These are phyloP conservation scores for Mollisiaceae sp. DNA, from an alignment of 2,329 filamentous ascomycete genomes.

Conservation along the genomic window DNA sequence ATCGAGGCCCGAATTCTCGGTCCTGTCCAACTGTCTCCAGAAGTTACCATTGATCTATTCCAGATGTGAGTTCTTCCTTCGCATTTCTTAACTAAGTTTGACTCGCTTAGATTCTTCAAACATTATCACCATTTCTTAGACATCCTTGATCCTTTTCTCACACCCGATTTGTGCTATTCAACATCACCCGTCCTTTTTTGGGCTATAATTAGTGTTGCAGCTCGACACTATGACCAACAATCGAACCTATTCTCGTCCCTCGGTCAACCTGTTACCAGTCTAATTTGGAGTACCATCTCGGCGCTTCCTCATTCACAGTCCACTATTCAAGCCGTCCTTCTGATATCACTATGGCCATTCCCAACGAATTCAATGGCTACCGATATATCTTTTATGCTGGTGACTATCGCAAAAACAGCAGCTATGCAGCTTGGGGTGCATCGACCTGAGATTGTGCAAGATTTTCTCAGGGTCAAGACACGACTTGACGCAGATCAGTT, in stretches of 20 bases:
- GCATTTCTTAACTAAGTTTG: neutral
- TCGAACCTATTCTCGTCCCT: neutral
- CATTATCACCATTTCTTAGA: constrained; percentile 2
- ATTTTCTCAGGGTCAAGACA: constrained; percentile 15
- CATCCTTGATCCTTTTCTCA: neutral
- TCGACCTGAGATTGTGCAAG: constrained; percentile 17
- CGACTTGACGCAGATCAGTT: constrained; percentile 10
- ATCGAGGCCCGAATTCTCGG: neutral
- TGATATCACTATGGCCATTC: constrained; percentile 15
- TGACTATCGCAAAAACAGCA: constrained; percentile 16
- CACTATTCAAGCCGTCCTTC: constrained; percentile 14
- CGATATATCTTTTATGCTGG: constrained; percentile 11
- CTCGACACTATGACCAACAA: neutral
- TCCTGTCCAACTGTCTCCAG: neutral
- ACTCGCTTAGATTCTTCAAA: neutral
- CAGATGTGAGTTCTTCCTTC: neutral
- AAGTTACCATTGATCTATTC: neutral
- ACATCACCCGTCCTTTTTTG: neutral
- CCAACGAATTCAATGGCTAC: constrained; percentile 14
- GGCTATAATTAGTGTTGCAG: neutral
- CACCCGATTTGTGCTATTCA: neutral
- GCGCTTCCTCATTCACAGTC: neutral
- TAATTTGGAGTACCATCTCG: neutral
- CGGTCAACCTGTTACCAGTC: neutral
- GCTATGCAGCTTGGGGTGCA: constrained; percentile 14